phyloP scores from a whole-genome alignment of 148 eudicot species.

The Chenopodium berlandieri region DNA sequence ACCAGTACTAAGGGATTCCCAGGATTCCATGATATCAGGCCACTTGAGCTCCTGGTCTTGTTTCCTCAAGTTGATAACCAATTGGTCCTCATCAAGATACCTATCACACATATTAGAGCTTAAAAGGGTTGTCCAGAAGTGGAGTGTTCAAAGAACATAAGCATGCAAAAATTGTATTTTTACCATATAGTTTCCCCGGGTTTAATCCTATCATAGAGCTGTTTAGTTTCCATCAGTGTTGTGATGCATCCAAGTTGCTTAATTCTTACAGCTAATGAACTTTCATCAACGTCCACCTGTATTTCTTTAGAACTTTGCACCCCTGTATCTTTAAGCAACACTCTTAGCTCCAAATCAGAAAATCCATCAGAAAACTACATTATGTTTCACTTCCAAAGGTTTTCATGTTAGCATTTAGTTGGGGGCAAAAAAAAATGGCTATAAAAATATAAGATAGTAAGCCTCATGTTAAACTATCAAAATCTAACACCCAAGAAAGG shows the following conservation, averaged over 20 bases:
- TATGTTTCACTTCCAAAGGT: conserved; percentile 20
- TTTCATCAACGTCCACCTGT: conserved; percentile 66
- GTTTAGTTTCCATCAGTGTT: conserved; percentile 68
- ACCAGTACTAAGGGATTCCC: conserved; percentile 85
- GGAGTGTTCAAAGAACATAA: background rate
- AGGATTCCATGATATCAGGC: conserved; percentile 88
- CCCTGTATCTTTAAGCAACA: conserved; percentile 46
- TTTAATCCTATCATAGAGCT: conserved; percentile 73
- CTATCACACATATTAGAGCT: conserved; percentile 33
- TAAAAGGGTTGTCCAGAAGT: background rate
- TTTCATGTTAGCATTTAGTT: background rate
- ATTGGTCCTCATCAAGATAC: conserved; percentile 79
- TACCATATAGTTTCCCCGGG: conserved; percentile 98
- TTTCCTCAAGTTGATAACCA: conserved; percentile 82
- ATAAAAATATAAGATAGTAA: background rate
- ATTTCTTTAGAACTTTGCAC: conserved; percentile 55
- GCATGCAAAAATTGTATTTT: conserved; percentile 2
- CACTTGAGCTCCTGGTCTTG: conserved; percentile 82
- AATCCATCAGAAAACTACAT: conserved; percentile 83
- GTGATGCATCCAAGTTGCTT: conserved; percentile 40
- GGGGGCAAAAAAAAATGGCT: no score
- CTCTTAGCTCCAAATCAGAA: conserved; percentile 76
- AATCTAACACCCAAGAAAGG: no score
- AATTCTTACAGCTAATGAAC: conserved; percentile 48
- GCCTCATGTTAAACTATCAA: background rate